phyloP scores from a whole-genome alignment of 2,329 filamentous ascomycete species.

The Purpureocillium lavendulum region DNA sequence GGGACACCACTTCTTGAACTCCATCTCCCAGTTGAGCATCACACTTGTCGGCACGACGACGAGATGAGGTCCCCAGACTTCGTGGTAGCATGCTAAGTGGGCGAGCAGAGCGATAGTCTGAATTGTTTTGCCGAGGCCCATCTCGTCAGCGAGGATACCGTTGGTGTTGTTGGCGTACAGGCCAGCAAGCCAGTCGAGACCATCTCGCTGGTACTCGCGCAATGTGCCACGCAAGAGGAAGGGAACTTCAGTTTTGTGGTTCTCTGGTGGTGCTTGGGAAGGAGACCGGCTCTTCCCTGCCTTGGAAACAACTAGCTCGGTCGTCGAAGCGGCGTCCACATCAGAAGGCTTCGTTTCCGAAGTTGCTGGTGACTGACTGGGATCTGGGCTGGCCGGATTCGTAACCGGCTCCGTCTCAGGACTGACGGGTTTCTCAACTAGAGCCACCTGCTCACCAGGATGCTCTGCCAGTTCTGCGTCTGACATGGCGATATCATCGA shows the following conservation, averaged over 20 bases:
- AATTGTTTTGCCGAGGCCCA: slow-evolving; percentile 97
- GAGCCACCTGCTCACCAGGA: not conserved
- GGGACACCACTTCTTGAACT: slow-evolving; percentile 98
- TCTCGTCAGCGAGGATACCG: slow-evolving; percentile 94
- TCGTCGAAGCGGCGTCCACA: slow-evolving; percentile 31
- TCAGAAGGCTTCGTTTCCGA: slow-evolving; percentile 45
- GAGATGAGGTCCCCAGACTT: slow-evolving; percentile 92
- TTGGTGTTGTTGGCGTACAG: slow-evolving; percentile 90
- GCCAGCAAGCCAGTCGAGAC: slow-evolving; percentile 93
- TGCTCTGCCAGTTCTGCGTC: not conserved
- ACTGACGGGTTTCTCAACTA: slow-evolving; percentile 22
- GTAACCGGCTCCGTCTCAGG: slow-evolving; percentile 35
- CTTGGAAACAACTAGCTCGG: slow-evolving; percentile 23
- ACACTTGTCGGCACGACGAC: slow-evolving; percentile 97
- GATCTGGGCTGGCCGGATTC: slow-evolving; percentile 32
- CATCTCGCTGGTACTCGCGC: slow-evolving; percentile 92
- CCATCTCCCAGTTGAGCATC: slow-evolving; percentile 99
- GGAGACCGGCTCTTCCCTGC: slow-evolving; percentile 21
- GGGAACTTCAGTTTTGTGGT: slow-evolving; percentile 63
- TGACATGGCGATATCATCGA: slow-evolving; percentile 1
- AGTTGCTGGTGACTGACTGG: slow-evolving; percentile 38
- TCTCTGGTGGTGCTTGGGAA: slow-evolving; percentile 20
- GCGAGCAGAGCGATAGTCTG: slow-evolving; percentile 93
- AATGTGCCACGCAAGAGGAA: slow-evolving; percentile 80
- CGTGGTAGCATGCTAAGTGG: slow-evolving; percentile 81